Base-by-base conservation (phyloP, 202 grass and related monocot species). In the Dendrocalamus latiflorus region DNA sequence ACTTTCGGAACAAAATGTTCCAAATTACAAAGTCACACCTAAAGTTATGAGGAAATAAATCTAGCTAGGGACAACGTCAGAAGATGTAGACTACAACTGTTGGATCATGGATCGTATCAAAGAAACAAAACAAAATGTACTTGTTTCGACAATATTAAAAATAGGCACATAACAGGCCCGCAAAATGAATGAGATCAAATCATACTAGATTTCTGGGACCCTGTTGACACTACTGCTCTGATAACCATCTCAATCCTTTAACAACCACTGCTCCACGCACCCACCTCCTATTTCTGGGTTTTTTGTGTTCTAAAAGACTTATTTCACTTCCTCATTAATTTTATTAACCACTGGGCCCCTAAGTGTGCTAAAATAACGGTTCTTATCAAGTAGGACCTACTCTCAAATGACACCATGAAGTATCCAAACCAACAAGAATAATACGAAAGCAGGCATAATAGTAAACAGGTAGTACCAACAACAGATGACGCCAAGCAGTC, bases 371-470 rank as follows among this genome's bases (percentile, higher is more conserved):
- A n/a, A n/a, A n/a, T n/a, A n/a, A n/a, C n/a, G n/a, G n/a, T n/a
- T n/a, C n/a, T n/a, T n/a, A n/a, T n/a, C n/a, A n/a, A n/a, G n/a
- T n/a, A n/a, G n/a, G n/a, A n/a, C n/a, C n/a, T n/a, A n/a, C n/a
- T n/a, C n/a, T n/a, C 25, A 68, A 79, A 15, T 37, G 61, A 79
- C 33, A 79, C 7, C 76, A 79, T 73, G 56, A 36, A 82, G 37
- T 53, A 72, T 34, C 8, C 17, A 72, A 72, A 48, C 24, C 42
- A 70, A 26, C 21, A 48, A 69, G 41, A 16, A 45, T 26, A 60
- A 43, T 44, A 69, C 20, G 12, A 58, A 70, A 9, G 53, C 60
- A 65, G 6, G n/a, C 43, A 68, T 42, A 17, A 81, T 18, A 70
- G 51, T 30, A 81, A 33, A 81, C 39, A 67, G 36, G 3, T 54